Percentiles rank a stretch among this genome's conserved stretches.
phyloP scores from a whole-genome alignment of 176 grass and related monocot genomes.

The Otatea glauca region DNA sequence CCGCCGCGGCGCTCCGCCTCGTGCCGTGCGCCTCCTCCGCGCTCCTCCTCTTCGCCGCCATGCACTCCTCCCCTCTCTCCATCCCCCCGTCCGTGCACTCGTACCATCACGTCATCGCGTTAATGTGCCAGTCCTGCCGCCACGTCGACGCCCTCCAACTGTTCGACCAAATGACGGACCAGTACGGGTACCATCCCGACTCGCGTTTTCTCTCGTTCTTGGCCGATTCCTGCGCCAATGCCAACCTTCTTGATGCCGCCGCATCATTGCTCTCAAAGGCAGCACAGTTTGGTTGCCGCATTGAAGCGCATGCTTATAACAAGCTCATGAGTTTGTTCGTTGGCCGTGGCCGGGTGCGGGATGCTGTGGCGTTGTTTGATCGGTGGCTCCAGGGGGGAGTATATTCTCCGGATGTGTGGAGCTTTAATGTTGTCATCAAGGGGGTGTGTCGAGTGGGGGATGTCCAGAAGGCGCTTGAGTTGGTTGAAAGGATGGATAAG shows the following conservation, averaged over 20 bases:
- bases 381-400: slow-evolving; percentile 49
- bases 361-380: slow-evolving; percentile 63
- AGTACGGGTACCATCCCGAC: slow-evolving; percentile 44
- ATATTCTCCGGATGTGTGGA: slow-evolving; percentile 63
- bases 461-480: slow-evolving; percentile 61
- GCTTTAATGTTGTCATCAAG: slow-evolving; percentile 85
- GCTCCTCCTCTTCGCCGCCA: slow-evolving; percentile 42
- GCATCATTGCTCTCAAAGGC: slow-evolving; percentile 50
- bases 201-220: slow-evolving; percentile 65
- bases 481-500: slow-evolving; percentile 64
- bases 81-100: slow-evolving; percentile 43
- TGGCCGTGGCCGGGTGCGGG: slow-evolving; percentile 34
- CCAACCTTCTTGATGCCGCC: slow-evolving; percentile 50
- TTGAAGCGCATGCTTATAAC: slow-evolving; percentile 68
- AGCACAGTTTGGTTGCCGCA: slow-evolving; percentile 40
- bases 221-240: slow-evolving; percentile 50
- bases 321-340: slow-evolving; percentile 68
- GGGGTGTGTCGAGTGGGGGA: slow-evolving; percentile 69
- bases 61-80: slow-evolving; percentile 49
- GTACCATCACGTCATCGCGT: slow-evolving; percentile 55
- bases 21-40: slow-evolving; percentile 45
- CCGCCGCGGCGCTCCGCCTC: slow-evolving; percentile 35
- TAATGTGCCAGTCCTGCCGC: slow-evolving; percentile 49
- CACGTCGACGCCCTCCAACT: slow-evolving; percentile 65
- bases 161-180: slow-evolving; percentile 83